A percentile compares a stretch with the other conserved stretches of the same genome.
These are phyloP conservation scores for Coprinopsis strossmayeri DNA, from an alignment of 768 basidiomycete species.

Conservation along the genomic window DNA sequence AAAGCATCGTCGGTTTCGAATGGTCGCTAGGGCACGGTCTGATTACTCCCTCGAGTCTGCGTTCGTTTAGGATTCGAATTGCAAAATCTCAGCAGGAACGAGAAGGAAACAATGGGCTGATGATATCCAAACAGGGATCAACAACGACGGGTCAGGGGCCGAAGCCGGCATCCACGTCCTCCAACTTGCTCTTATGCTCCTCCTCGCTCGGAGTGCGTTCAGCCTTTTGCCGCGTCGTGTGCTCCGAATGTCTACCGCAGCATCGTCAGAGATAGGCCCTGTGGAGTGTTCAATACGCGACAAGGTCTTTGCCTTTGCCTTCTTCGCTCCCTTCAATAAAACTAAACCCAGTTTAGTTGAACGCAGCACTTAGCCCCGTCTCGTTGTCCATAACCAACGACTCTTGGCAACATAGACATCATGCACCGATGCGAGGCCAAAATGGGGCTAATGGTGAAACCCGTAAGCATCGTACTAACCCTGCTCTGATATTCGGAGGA, in stretches of 20 bases:
- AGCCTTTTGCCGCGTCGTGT: constrained; percentile 6
- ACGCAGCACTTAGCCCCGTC: constrained; percentile 50
- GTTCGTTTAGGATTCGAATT: too few relatives aligned
- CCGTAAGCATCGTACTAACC: constrained; percentile 47
- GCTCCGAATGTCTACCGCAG: constrained; percentile 6
- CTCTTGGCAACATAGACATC: constrained; percentile 82
- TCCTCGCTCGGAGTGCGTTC: not conserved
- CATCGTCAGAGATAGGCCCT: constrained; percentile 30
- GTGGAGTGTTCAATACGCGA: constrained; percentile 55
- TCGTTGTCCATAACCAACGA: constrained; percentile 70
- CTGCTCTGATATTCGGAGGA: constrained; percentile 10
- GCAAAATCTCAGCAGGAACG: too few relatives aligned
- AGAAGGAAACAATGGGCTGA: too few relatives aligned
- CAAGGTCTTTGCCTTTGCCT: constrained; percentile 36
- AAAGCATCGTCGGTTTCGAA: too few relatives aligned
- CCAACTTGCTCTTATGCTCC: not conserved
- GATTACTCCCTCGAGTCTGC: too few relatives aligned
- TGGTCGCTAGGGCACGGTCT: too few relatives aligned
- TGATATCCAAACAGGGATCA: constrained; percentile 6
- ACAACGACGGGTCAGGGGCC: not conserved
- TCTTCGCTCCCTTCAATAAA: constrained; percentile 12
- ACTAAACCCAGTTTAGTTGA: constrained; percentile 57
- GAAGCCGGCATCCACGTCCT: not conserved
- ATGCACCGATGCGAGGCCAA: constrained; percentile 71
- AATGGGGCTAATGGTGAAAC: constrained; percentile 70